phyloP scores from a whole-genome alignment of 2,329 filamentous ascomycete species.

The Stylonectria norvegica region DNA sequence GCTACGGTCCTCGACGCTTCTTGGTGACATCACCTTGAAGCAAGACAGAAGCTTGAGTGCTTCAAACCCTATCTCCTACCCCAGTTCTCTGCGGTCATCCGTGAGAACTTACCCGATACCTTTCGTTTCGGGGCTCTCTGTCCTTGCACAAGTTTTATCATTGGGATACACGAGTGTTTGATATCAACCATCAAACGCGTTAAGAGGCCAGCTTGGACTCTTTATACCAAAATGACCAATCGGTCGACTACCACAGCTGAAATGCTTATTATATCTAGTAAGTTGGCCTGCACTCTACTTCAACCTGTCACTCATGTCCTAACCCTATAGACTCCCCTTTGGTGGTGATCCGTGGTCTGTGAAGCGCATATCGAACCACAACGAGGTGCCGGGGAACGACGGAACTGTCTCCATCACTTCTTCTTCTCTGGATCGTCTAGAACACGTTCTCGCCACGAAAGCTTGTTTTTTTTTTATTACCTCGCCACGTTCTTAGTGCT shows the following conservation, averaged over 20 bases:
- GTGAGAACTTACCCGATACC: background rate
- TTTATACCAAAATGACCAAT: slow-evolving; percentile 5
- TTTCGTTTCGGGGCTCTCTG: background rate
- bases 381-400: too few relatives aligned
- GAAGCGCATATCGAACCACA: too few relatives aligned
- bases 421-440: too few relatives aligned
- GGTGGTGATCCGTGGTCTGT: too few relatives aligned
- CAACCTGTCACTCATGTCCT: too few relatives aligned
- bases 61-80: slow-evolving; percentile 8
- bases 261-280: slow-evolving; percentile 19
- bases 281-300: background rate
- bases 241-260: slow-evolving; percentile 4
- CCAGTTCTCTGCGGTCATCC: slow-evolving; percentile 1
- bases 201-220: too few relatives aligned
- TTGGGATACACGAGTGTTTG: too few relatives aligned
- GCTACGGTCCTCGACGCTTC: slow-evolving; percentile 22
- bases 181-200: too few relatives aligned
- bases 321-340: too few relatives aligned
- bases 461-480: too few relatives aligned
- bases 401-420: too few relatives aligned
- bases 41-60: slow-evolving; percentile 15
- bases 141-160: background rate
- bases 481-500: slow-evolving; percentile 1
- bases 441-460: too few relatives aligned
- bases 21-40: slow-evolving; percentile 23